Evolutionary conservation across 169 alveolate genomes (phyloP), one percentile per base, ranked within the genome.

Genomic region (Pseudocohnilembus persalinus): DNA sequence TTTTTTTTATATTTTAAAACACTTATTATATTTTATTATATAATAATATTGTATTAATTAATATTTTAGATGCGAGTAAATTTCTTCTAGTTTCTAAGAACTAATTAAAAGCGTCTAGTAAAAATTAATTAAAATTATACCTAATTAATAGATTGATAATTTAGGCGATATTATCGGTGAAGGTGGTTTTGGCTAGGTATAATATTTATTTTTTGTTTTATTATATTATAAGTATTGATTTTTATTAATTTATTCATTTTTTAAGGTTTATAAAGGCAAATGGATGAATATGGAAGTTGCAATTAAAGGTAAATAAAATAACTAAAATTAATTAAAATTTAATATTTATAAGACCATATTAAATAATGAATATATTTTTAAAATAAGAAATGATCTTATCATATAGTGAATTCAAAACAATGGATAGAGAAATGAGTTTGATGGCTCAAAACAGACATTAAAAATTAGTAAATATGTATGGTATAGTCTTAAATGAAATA

Each of bases 211-310:
- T 49, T 49, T 49, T 49, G 4, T 49, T 49, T 11, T 49, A 49
- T 49, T 49, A 11, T 49, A 49, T 11, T 11, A 49, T 49, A 49
- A 49, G 20, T 11, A 49, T 11, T 49, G 20, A 49, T 20, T 11
- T 49, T 11, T 20, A 11, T 11, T 49, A 49, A 20, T 49, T 49
- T 20, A 11, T 49, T 11, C 68, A 49, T 49, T 49, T 49, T 11
- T 49, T 49, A 49, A 49, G 68, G 76, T 73, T n/a, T 73, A 73
- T 29, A 4, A 6, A 15, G 76, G 76, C 1, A 73, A 26, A 73
- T 73, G 76, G 76, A n/a, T n/a, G 31, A 73, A 73, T 26, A 73
- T 26, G 26, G 76, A 73, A 4, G 76, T 73, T 1, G 76, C 76
- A 73, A 73, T 73, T 49, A 49, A 49, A 49, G 68, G 68, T 49